phyloP scores from a whole-genome alignment of 208 protist species.

The Paratrypanosoma confusum region DNA sequence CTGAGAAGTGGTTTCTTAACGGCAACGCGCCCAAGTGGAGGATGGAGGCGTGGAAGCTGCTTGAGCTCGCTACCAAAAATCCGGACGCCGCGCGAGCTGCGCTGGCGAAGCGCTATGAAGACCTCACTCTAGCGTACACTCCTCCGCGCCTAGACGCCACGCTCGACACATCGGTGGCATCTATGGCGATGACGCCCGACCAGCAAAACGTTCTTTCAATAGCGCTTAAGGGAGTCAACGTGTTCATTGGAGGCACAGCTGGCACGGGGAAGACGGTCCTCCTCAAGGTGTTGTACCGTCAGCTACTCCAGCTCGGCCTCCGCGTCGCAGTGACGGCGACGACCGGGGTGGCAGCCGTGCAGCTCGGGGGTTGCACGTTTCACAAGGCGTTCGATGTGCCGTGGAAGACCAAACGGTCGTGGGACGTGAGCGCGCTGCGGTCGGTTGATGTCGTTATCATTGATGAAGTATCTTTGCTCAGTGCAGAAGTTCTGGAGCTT shows the following conservation, averaged over 20 bases:
- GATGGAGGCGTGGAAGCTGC: background rate
- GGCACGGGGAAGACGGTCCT: slow-evolving; percentile 87
- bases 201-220: slow-evolving; percentile 55
- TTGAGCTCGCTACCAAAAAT: slow-evolving; percentile 7
- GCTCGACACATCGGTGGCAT: slow-evolving; percentile 22
- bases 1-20: background rate
- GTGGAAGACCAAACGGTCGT: slow-evolving; percentile 23
- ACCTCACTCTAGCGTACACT: slow-evolving; percentile 40
- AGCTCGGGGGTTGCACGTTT: slow-evolving; percentile 88
- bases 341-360: slow-evolving; percentile 79
- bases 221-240: slow-evolving; percentile 45
- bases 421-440: slow-evolving; percentile 69
- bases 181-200: slow-evolving; percentile 50
- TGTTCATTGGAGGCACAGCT: slow-evolving; percentile 82
- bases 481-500: slow-evolving; percentile 65
- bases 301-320: slow-evolving; percentile 42
- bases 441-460: slow-evolving; percentile 86
- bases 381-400: slow-evolving; percentile 71
- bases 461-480: slow-evolving; percentile 87
- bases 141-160: slow-evolving; percentile 67
- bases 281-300: slow-evolving; percentile 62
- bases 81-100: background rate
- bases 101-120: slow-evolving; percentile 27
- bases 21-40: background rate
- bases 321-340: slow-evolving; percentile 83